These are phyloP conservation scores for Ogataea nakhonphanomensis DNA, from an alignment of 805 yeast genomes.

Conservation along the genomic window DNA sequence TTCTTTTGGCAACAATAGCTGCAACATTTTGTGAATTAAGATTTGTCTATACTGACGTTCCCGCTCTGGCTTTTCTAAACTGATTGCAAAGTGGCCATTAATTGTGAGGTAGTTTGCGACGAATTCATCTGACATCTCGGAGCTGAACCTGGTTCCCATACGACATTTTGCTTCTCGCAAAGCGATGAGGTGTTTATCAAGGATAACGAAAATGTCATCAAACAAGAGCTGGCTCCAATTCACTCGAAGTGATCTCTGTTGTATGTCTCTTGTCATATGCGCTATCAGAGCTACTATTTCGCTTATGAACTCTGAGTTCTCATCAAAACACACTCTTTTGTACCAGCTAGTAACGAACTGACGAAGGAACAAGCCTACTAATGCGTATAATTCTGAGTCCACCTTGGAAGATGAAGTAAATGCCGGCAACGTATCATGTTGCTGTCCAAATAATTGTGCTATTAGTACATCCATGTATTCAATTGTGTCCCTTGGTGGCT, in stretches of 20 bases:
- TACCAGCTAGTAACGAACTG: conserved; percentile 50
- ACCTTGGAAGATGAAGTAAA: conserved; percentile 38
- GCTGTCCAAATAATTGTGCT: conserved; percentile 13
- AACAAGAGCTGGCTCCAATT: conserved; percentile 37
- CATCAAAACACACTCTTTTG: conserved; percentile 33
- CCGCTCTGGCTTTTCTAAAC: conserved; percentile 9
- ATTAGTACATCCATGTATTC: conserved; percentile 25
- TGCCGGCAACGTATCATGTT: conserved; percentile 33
- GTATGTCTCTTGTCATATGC: conserved; percentile 38
- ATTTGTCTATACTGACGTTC: conserved; percentile 36
- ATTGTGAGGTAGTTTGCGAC: conserved; percentile 13
- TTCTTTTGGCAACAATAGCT: conserved; percentile 38
- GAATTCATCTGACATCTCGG: conserved; percentile 7
- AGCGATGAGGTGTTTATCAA: conserved; percentile 30
- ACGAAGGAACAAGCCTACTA: conserved; percentile 43
- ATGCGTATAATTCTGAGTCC: conserved; percentile 43
- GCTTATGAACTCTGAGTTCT: conserved; percentile 38
- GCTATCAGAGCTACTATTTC: conserved; percentile 41
- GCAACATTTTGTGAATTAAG: conserved; percentile 35
- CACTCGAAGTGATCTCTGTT: conserved; percentile 31
- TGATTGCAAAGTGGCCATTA: conserved; percentile 25
- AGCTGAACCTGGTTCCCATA: conserved; percentile 18
- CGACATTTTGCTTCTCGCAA: conserved; percentile 6
- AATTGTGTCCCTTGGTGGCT: conserved; percentile 20
- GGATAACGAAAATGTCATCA: conserved; percentile 42